These are phyloP conservation scores for Crithidia fasciculata DNA, from an alignment of 208 protist genomes.

Conservation along the genomic window DNA sequence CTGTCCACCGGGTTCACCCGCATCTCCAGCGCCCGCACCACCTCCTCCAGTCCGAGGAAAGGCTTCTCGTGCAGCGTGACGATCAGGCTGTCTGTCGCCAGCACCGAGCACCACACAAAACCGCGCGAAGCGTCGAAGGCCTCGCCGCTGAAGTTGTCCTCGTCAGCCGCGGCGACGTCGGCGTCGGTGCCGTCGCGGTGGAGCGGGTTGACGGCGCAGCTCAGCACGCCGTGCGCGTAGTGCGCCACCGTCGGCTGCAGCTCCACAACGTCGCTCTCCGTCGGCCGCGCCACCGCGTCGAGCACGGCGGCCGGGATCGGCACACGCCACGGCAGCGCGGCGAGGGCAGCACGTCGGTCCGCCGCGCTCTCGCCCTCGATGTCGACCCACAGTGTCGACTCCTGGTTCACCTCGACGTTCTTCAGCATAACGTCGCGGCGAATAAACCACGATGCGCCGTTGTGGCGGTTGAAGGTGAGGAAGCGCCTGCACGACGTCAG, in stretches of 20 bases:
- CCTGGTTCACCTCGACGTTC: conserved; percentile 32
- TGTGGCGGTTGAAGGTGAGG: conserved; percentile 33
- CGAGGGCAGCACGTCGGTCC: conserved; percentile 41
- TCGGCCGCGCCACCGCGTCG: conserved; percentile 53
- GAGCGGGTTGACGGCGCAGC: conserved; percentile 47
- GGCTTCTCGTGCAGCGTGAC: conserved; percentile 69
- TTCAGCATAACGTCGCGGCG: conserved; percentile 26
- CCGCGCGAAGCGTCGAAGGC: conserved; percentile 40
- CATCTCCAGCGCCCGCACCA: conserved; percentile 48
- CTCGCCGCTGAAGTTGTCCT: conserved; percentile 33
- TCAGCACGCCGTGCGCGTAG: conserved; percentile 63
- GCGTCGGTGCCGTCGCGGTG: conserved; percentile 15
- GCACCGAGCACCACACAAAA: conserved; percentile 64
- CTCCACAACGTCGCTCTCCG: conserved; percentile 70
- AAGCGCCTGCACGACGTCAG: conserved; percentile 23
- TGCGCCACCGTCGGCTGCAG: conserved; percentile 48
- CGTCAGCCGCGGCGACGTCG: conserved; percentile 13
- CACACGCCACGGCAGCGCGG: conserved; percentile 38
- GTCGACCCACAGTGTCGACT: conserved; percentile 60
- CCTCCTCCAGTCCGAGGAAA: conserved; percentile 62
- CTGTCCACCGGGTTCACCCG: conserved; percentile 22
- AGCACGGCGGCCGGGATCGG: conserved; percentile 46
- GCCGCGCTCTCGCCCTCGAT: conserved; percentile 40
- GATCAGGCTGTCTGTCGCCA: conserved; percentile 52
- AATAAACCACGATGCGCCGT: conserved; percentile 27